Evolutionary conservation across 2,329 filamentous ascomycete species (phyloP).

Genomic region (Aspergillus ochraceoroseus): DNA sequence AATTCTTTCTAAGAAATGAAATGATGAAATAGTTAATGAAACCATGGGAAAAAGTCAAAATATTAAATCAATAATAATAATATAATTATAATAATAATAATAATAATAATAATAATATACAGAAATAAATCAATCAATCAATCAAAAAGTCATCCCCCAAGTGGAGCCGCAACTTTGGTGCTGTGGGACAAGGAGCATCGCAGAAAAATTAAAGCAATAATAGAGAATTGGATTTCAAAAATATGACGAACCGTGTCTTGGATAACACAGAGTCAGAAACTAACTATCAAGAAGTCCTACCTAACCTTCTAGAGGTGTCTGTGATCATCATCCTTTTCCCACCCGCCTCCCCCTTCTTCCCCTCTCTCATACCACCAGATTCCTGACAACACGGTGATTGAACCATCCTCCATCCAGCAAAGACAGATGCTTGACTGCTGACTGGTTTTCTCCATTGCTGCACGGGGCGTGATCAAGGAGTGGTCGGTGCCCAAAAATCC

Average conservation of each 20-base stretch:
- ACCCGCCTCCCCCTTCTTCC: too few species aligned
- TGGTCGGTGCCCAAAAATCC: slow-evolving; percentile 21
- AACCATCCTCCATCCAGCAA: too few species aligned
- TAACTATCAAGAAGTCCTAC: too few species aligned
- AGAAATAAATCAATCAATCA: background rate
- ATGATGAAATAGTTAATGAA: too few species aligned
- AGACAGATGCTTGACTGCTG: slow-evolving; percentile 4
- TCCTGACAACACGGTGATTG: too few species aligned
- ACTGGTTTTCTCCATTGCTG: slow-evolving; percentile 9
- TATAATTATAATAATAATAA: background rate
- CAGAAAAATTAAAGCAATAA: slow-evolving; percentile 12
- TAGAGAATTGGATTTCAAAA: background rate
- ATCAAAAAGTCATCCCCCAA: slow-evolving; percentile 1
- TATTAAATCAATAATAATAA: too few species aligned
- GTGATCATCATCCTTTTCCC: too few species aligned
- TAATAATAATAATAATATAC: background rate
- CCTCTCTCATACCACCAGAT: background rate
- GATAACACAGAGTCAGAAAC: too few species aligned
- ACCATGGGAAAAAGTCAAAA: too few species aligned
- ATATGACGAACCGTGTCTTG: background rate
- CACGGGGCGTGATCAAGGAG: slow-evolving; percentile 8
- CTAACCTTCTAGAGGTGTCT: background rate
- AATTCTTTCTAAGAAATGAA: too few species aligned
- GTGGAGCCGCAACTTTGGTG: slow-evolving; percentile 17
- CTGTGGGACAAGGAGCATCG: slow-evolving; percentile 10